Evolutionary conservation across 495 filamentous ascomycete species (phyloP), one percentile per base, ranked within the genome.

Genomic region (Apodospora peruviana): DNA sequence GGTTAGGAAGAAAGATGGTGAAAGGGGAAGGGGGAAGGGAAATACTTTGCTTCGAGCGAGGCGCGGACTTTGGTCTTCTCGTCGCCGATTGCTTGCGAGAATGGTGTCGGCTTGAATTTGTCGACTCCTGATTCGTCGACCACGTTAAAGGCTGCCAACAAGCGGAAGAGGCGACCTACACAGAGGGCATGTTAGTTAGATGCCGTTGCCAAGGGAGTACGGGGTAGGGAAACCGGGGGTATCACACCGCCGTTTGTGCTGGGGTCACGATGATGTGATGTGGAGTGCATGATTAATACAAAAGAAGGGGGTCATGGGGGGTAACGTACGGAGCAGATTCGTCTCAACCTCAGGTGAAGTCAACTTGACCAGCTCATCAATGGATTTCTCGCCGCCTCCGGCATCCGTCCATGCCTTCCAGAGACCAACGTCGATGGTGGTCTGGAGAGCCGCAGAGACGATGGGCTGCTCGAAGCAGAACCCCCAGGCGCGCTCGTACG

Each of bases 381-480:
- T 45, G 7, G 59, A 57, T 4, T 57, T 50, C 25, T 50, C 44
- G 20, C 55, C 55, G 17, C 45, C 54, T 11, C 49, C 45, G 23
- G 42, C 43, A 10, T 47, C 54, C 12, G 44, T 55, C 61, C 61
- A 64, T 32, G 56, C 56, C 35, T 41, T 54, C 19, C 61, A 64
- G 24, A 64, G 47, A 29, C 61, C 61, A 8, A 52, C 43, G 24
- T 64, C 58, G 44, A 61, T 59, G 36, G 55, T 52, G 22, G 53
- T 57, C 48, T 61, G 56, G 35, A 55, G 49, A n/a, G 52, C 32
- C 14, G 45, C 45, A 47, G 39, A 47, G 14, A 47, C 20, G 10
- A 39, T 34, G 34, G 45, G 34, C 18, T 47, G 45, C 4, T 47
- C 35, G 45, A 47, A 47, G n/a, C 32, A 38, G 34, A 25, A 47